Conservation (phyloP, 352 stramenopile species). For the Phytophthora sp. region DNA sequence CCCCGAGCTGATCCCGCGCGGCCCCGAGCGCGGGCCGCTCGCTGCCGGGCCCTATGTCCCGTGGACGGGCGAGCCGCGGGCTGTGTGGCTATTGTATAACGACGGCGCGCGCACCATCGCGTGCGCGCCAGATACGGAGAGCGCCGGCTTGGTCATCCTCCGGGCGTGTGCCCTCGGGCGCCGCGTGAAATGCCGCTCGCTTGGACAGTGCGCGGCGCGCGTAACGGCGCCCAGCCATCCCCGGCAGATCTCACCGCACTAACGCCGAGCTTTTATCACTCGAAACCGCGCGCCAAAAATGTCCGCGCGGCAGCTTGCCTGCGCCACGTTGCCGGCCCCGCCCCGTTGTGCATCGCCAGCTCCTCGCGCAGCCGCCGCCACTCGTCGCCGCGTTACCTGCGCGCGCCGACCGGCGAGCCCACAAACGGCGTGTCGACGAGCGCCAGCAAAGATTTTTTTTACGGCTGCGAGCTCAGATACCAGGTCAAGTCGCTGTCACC, state of each 20-base stretch:
- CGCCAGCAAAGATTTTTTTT: neutral
- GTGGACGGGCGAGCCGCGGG: conserved; percentile 24
- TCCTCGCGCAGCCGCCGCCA: too few species aligned
- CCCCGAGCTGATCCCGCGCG: conserved; percentile 29
- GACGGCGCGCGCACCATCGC: conserved; percentile 16
- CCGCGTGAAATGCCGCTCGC: conserved; percentile 7
- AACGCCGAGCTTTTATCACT: conserved; percentile 10
- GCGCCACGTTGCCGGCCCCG: conserved; percentile 7
- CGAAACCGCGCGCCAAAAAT: conserved; percentile 9
- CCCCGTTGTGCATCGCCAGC: neutral
- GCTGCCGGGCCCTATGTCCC: neutral
- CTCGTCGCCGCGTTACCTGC: neutral
- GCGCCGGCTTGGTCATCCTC: conserved; percentile 31
- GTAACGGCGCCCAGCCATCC: conserved; percentile 4
- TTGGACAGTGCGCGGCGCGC: conserved; percentile 18
- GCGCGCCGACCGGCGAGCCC: neutral
- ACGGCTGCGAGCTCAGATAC: conserved; percentile 23
- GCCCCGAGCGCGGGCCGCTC: neutral
- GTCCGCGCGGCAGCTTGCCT: neutral
- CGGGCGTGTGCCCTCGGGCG: conserved; percentile 8
- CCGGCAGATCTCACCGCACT: conserved; percentile 18
- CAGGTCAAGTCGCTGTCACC: conserved; percentile 23
- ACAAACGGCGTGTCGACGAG: neutral
- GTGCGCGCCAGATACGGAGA: conserved; percentile 11
- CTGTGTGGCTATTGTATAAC: conserved; percentile 1